Conservation (phyloP, 129 eudicot genomes). For the Escallonia herrerae region DNA sequence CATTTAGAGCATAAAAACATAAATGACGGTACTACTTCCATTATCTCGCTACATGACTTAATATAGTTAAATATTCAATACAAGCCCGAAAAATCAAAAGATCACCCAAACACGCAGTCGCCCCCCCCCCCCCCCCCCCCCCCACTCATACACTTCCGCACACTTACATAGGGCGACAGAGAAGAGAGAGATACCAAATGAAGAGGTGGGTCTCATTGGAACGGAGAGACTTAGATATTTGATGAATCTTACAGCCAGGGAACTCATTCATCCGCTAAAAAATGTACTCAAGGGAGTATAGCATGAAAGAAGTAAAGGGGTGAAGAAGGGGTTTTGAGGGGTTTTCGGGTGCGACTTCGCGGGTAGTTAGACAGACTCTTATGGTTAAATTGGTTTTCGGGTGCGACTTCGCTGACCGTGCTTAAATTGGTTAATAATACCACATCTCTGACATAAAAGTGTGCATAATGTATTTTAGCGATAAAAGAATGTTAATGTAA, state of each 20-base stretch:
- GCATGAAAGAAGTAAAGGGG: not conserved
- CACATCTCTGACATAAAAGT: too few relatives aligned
- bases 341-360: not conserved
- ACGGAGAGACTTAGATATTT: slow-evolving; percentile 27
- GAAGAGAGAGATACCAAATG: slow-evolving; percentile 20
- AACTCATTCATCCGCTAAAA: slow-evolving; percentile 29
- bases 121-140: not conserved
- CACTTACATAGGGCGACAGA: not conserved
- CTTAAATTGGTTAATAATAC: too few relatives aligned
- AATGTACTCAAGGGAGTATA: not conserved
- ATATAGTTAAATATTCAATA: not conserved
- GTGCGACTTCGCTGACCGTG: not conserved
- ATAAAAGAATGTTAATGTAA: too few relatives aligned
- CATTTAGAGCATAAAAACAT: too few relatives aligned
- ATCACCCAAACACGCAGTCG: not conserved
- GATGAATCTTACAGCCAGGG: slow-evolving; percentile 32
- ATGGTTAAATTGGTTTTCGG: not conserved
- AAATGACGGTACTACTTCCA: too few relatives aligned
- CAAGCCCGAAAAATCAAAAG: not conserved
- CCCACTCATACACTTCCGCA: not conserved
- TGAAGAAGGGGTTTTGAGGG: slow-evolving; percentile 5
- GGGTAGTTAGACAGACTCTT: too few relatives aligned
- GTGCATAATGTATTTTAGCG: too few relatives aligned
- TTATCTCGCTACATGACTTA: too few relatives aligned
- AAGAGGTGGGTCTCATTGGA: slow-evolving; percentile 13